These are phyloP conservation scores for Cydonia oblonga DNA, from an alignment of 331 rosid species.

Conservation along the genomic window DNA sequence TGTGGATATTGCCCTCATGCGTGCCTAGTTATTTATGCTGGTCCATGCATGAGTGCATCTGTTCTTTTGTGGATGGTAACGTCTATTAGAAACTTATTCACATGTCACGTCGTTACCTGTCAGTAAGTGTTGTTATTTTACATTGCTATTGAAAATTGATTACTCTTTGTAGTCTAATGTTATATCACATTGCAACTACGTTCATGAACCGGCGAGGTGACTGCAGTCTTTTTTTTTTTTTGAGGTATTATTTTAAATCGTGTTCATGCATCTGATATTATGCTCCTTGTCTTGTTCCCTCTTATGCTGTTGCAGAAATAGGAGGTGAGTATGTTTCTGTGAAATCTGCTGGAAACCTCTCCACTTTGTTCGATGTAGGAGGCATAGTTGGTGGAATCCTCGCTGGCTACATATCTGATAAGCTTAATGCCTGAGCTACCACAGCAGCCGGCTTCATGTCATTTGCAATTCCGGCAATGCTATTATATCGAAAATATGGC, in stretches of 20 bases:
- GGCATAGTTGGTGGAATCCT: conserved; percentile 81
- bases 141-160: not conserved
- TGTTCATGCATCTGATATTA: not conserved
- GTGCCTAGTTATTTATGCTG: not conserved
- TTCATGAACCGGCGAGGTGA: not conserved
- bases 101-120: not conserved
- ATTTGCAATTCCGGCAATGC: conserved; percentile 62
- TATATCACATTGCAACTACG: not conserved
- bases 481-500: conserved; percentile 51
- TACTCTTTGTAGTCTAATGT: not conserved
- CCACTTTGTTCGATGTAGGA: conserved; percentile 73
- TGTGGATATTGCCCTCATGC: not conserved
- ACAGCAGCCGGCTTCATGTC: conserved; percentile 76
- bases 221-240: not conserved
- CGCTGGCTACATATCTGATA: conserved; percentile 76
- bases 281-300: not conserved
- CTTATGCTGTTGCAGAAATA: conserved; percentile 43
- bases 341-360: conserved; percentile 76
- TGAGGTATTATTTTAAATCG: not conserved
- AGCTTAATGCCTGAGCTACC: conserved; percentile 63
- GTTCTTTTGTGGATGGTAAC: not conserved
- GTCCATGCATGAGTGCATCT: not conserved
- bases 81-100: not conserved
- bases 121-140: not conserved
- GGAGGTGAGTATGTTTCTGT: conserved; percentile 64